Evolutionary conservation across 2,329 filamentous ascomycete species (phyloP), one percentile per base, ranked within the genome.

Genomic region (Hypoxylon sp.): DNA sequence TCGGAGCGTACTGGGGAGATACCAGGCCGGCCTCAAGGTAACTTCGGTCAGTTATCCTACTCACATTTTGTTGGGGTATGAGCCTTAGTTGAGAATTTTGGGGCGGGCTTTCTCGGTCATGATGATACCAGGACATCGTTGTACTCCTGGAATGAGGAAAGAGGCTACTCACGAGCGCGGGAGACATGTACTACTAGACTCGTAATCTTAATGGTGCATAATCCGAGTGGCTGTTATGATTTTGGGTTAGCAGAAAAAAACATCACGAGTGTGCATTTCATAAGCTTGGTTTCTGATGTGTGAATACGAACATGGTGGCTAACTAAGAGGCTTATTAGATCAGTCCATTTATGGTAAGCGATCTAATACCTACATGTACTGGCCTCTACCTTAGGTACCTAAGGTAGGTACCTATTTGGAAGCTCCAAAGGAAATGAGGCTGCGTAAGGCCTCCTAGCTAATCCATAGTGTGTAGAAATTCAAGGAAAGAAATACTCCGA

Each of bases 181-280:
- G 57, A 48, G 30, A 61, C 48, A 58, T 68, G 67, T 67, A 69
- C 52, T 52, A 48, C 59, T 67, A 66, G 59, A 56, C 55, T 59
- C 59, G 41, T 70, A 70, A 70, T 70, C 49, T 61, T 70, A 70
- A 70, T 70, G 43, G 52, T 69, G 63, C 69, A 69, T 68, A 69
- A 68, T 51, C 56, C 34, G 43, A 57, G 47, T 51, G 52, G 51
- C 30, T 34, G 47, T 56, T 44, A 26, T 46, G 28, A 10, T 47
- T 59, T 53, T 67, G 20, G 39, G 20, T 17, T 56, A 60, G 46
- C 55, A 50, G 55, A 46, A 64, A 62, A 59, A 63, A 20, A 13
- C 13, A 17, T 39, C 11, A 56, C 46, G 8, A 51, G 39, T 41
- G 39, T 53, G 49, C 57, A 41, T n/a, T 11, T 55, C 43, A 3